Percentiles rank a stretch among this genome's conserved stretches.
These are phyloP conservation scores for Candida tunisiensis DNA, from an alignment of 1,139 yeast species.

Conservation along the genomic window DNA sequence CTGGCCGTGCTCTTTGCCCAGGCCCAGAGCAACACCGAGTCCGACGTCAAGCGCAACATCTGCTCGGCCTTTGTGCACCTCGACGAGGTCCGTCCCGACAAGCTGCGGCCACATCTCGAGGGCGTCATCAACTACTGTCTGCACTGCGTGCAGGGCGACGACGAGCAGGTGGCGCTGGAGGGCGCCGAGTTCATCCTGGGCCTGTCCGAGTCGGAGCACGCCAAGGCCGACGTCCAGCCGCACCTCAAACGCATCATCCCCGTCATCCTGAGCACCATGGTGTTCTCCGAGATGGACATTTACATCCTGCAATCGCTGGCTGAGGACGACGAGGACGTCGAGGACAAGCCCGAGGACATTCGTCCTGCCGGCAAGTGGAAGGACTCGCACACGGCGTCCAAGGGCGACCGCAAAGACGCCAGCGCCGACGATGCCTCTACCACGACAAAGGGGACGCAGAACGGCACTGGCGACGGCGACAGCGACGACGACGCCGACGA, in stretches of 20 bases:
- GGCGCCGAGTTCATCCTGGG: slow-evolving; percentile 86
- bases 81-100: slow-evolving; percentile 67
- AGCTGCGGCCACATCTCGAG: slow-evolving; percentile 57
- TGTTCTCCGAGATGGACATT: slow-evolving; percentile 70
- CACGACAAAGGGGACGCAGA: slow-evolving; percentile 4
- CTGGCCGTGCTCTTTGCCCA: slow-evolving; percentile 46
- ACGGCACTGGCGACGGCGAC: slow-evolving; percentile 6
- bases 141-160: slow-evolving; percentile 54
- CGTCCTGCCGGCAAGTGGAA: slow-evolving; percentile 59
- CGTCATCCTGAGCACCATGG: slow-evolving; percentile 65
- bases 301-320: slow-evolving; percentile 39
- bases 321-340: slow-evolving; percentile 60
- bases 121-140: slow-evolving; percentile 77
- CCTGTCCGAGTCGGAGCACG: slow-evolving; percentile 44
- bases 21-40: slow-evolving; percentile 34
- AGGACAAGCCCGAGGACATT: slow-evolving; percentile 77
- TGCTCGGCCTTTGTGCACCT: slow-evolving; percentile 66
- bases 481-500: slow-evolving; percentile 32
- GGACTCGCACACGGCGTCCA: slow-evolving; percentile 34
- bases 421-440: slow-evolving; percentile 4
- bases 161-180: slow-evolving; percentile 69
- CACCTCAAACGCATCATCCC: slow-evolving; percentile 54
- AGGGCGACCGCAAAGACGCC: slow-evolving; percentile 8
- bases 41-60: slow-evolving; percentile 52
- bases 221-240: slow-evolving; percentile 20